Evolutionary conservation across 345 rosid genomes (phyloP), one percentile per base, ranked within the genome.

Genomic region (Cochlearia excelsa): DNA sequence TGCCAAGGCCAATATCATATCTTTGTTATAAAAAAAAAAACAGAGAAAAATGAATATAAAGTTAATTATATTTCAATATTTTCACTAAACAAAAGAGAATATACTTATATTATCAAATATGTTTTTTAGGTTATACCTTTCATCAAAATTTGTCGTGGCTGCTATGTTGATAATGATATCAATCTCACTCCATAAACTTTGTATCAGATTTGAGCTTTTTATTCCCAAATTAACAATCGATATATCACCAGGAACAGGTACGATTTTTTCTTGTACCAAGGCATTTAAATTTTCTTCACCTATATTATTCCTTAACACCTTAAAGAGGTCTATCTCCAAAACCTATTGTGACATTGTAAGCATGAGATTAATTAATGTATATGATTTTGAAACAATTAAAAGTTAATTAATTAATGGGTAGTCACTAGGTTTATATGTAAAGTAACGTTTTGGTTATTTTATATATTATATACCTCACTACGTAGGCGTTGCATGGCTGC

Each of bases 121-220:
- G 23, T 16, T 16, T 16, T 16, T 16, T 16, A 16, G 23, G 23
- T 16, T 16, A 8, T 60, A 82, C 95, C 97, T 83, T 65, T 90
- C 95, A 65, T 90, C 89, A 29, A 90, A 90, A 66, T 70, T 81
- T 57, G 91, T 84, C 0, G 87, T 78, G 41, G 95, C 97, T 10
- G 97, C 97, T 23, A 84, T 69, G 69, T 90, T 87, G 37, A 87
- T 48, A 3, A 80, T 63, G 38, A 75, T 45, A 44, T 90, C 88
- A 7, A 83, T 39, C 64, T 86, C 81, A 33, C 42, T 78, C 68
- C 60, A 63, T 75, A 86, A 75, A 43, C 67, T 69, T 47, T 83
- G 72, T 16, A 63, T 54, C 43, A 86, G 66, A 48, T 45, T 63
- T 1, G 66, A 41, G 59, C 78, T 79, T 39, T 66, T 61, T 41